Evolutionary conservation across 73 alveolate genomes (phyloP), one percentile per base, ranked within the genome.

Genomic region (Paraurostyla sp.): DNA sequence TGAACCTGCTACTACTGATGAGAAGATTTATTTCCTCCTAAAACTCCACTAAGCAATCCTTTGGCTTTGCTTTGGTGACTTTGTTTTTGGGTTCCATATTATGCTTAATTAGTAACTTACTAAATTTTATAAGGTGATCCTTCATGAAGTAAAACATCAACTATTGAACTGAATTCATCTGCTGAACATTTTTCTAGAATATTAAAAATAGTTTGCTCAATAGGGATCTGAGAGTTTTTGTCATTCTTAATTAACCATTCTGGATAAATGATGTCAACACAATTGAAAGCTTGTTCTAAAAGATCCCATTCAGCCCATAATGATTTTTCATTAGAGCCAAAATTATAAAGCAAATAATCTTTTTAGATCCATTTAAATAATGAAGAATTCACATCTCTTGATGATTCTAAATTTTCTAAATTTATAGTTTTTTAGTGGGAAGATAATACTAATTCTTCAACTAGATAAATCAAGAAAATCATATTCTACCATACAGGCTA

Each of bases 401-500:
- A 15, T 45, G 9, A 15, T 30, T 73, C 29, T 1, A 29, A 9
- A 2, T 73, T 43, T 32, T 68, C 83, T 11, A 4, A 3, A n/a
- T 68, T 38, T n/a, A 48, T 29, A 3, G 65, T 49, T 27, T 45
- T 73, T 22, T 56, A 56, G 46, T 65, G 48, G 0, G 86, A 58
- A 0, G 85, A 62, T 11, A 76, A 38, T 3, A 88, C 35, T 71
- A 88, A 1, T 62, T 88, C 94, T 38, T 88, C 94, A 33, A 35
- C 41, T 1, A 88, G 75, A 32, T n/a, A 40, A 25, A 63, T 76
- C 4, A 78, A 0, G 54, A 76, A 63, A 6, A 78, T 89, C 32
- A 91, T 29, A 54, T 91, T 91, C n/a, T 60, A 35, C 96, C 96
- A 91, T 35, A 65, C 51, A 0, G 96, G 92, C 25, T 60, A 29